Evolutionary conservation across 768 basidiomycete genomes (phyloP), one percentile per base, ranked within the genome.

Genomic region (Boletus vermiculosoides): DNA sequence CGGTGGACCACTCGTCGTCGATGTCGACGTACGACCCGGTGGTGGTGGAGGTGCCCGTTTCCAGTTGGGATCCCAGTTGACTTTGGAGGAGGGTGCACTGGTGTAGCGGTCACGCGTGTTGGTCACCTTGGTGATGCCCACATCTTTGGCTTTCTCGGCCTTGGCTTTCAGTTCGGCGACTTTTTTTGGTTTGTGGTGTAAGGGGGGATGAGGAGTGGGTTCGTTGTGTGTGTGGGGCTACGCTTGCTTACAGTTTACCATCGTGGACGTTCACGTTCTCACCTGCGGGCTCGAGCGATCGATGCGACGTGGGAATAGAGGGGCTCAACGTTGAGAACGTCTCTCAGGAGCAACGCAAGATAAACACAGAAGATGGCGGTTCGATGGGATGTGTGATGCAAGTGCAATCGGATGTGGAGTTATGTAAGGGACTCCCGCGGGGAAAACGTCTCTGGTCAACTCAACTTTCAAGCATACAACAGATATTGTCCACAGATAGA

Each of bases 141-240:
- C 76, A 66, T 83, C 82, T 55, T 85, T 85, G n/a, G 78, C 84
- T 55, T 82, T 84, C 22, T 71, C 68, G 11, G 88, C 88, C 62
- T 82, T 84, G 40, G 80, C 80, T 67, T 86, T 87, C 50, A 89
- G 69, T 45, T 88, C 87, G 53, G 85, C 82, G 55, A 87, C 84
- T 85, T 40, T 33, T 33, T 31, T n/a, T n/a, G n/a, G 12, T 4
- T 34, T 13, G 12, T 13, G 31, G 37, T 8, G 37, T 39, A 39
- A 39, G 12, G 12, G 47, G 23, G 40, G 46, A 34, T 57, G 53
- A 52, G 55, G 52, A 40, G 47, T 37, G 22, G 47, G 40, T 48
- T 28, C 42, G 39, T 41, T n/a, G 31, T 12, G 10, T n/a, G 9
- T 15, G 46, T 8, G 8, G 16, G 22, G 10, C 13, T 8, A 20